phyloP scores from a whole-genome alignment of 805 yeast genomes.

The Grigorovia humatica region DNA sequence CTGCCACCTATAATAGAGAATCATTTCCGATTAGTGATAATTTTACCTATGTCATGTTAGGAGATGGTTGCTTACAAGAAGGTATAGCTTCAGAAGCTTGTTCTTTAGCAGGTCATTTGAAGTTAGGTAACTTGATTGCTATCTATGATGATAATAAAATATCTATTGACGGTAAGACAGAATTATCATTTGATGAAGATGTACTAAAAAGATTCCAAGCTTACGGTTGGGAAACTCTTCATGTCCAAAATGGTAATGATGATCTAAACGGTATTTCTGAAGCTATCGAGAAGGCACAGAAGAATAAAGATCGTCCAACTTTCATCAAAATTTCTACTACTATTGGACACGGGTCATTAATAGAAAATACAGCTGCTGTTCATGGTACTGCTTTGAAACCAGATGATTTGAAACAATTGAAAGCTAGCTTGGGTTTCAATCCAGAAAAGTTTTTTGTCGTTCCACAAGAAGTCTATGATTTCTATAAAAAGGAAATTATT shows the following conservation, averaged over 20 bases:
- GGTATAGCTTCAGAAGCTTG: conserved; percentile 93
- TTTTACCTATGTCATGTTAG: conserved; percentile 69
- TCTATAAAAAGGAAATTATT: conserved; percentile 44
- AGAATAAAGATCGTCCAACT: conserved; percentile 71
- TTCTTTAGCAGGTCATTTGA: conserved; percentile 91
- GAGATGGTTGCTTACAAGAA: conserved; percentile 98
- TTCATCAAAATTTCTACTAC: conserved; percentile 81
- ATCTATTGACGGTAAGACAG: conserved; percentile 91
- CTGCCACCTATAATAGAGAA: conserved; percentile 90
- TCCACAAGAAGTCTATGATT: conserved; percentile 72
- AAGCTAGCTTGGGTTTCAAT: conserved; percentile 76
- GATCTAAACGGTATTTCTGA: conserved; percentile 59
- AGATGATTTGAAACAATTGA: conserved; percentile 83
- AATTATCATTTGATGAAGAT: conserved; percentile 87
- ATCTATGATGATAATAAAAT: conserved; percentile 95
- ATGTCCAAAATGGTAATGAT: conserved; percentile 71
- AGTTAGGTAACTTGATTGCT: conserved; percentile 86
- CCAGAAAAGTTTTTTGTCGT: conserved; percentile 72
- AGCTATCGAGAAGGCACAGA: conserved; percentile 77
- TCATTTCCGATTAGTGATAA: conserved; percentile 49
- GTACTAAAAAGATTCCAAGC: conserved; percentile 76
- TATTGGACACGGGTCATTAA: conserved; percentile 86
- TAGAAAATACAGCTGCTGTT: conserved; percentile 79
- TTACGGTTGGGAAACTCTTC: conserved; percentile 86
- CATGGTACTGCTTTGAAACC: conserved; percentile 95